Percentiles rank a stretch among this genome's conserved stretches.
Conservation (phyloP, 2,329 filamentous ascomycete species). For the Penicillium brevicompactum region DNA sequence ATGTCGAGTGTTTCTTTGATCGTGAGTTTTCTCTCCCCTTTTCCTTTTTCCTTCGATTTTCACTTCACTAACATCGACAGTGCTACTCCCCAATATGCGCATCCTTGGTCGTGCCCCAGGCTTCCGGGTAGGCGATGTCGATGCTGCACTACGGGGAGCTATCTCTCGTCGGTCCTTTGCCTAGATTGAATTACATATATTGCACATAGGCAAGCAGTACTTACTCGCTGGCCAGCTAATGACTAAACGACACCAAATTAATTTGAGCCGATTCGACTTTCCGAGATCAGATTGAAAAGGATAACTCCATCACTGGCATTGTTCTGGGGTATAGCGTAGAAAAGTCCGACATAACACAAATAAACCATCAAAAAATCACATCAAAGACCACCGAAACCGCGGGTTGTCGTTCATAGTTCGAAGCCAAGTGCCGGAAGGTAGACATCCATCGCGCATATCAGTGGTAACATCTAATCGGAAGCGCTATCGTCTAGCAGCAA, state of each 20-base stretch:
- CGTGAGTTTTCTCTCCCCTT: constrained; percentile 18
- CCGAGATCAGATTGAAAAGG: neutral
- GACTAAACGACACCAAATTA: neutral
- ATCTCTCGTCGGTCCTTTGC: constrained; percentile 17
- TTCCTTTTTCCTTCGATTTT: neutral
- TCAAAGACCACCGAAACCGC: neutral
- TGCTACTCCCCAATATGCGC: constrained; percentile 28
- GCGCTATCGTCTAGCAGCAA: constrained; percentile 30
- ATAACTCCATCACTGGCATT: constrained; percentile 14
- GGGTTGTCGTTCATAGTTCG: neutral
- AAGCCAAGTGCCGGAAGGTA: neutral
- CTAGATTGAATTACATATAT: neutral
- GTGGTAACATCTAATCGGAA: neutral
- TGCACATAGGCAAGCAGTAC: neutral
- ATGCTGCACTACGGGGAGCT: constrained; percentile 29
- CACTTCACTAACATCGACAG: constrained; percentile 11
- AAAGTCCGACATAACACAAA: constrained; percentile 7
- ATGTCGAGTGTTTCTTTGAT: constrained; percentile 31
- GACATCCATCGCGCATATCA: neutral
- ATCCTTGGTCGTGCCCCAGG: constrained; percentile 39
- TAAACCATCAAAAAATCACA: constrained; percentile 1
- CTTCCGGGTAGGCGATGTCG: constrained; percentile 34
- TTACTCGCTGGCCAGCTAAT: neutral
- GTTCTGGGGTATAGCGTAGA: constrained; percentile 22
- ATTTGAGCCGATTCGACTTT: neutral